Evolutionary conservation across 2,329 filamentous ascomycete species (phyloP).

Genomic region (Xenoacremonium recifei): DNA sequence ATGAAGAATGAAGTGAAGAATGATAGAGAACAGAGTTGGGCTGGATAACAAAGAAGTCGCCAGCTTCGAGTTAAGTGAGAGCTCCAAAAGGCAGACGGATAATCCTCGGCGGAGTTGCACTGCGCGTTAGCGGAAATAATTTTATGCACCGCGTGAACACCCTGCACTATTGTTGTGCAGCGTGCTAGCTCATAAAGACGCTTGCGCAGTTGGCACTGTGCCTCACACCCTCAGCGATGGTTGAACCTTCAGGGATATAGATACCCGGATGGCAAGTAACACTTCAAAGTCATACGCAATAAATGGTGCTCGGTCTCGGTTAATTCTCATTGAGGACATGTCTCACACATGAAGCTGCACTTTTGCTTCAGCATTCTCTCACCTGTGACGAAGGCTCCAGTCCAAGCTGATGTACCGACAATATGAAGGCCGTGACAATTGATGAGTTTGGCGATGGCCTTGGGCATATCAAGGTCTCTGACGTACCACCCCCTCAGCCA

Average conservation of each 20-base stretch:
- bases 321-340: no score
- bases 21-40: slow-evolving; percentile 2
- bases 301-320: no score
- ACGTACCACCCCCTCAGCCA: slow-evolving; percentile 17
- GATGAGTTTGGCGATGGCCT: slow-evolving; percentile 22
- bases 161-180: no score
- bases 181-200: neutral
- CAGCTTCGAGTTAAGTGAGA: slow-evolving; percentile 7
- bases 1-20: slow-evolving; percentile 11
- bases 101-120: slow-evolving; percentile 11
- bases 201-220: neutral
- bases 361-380: no score
- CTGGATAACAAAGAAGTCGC: slow-evolving; percentile 8
- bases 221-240: no score
- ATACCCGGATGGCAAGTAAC: neutral
- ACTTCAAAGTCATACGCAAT: no score
- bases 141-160: no score
- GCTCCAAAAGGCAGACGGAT: slow-evolving; percentile 13
- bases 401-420: no score
- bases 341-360: no score
- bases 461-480: slow-evolving; percentile 22
- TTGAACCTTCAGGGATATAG: no score
- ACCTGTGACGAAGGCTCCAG: no score
- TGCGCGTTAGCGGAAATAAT: no score
- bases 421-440: slow-evolving; percentile 30